A percentile compares a stretch with the other conserved stretches of the same genome.
These are phyloP conservation scores for Paramecium pentaurelia DNA, from an alignment of 73 alveolate genomes.

Conservation along the genomic window DNA sequence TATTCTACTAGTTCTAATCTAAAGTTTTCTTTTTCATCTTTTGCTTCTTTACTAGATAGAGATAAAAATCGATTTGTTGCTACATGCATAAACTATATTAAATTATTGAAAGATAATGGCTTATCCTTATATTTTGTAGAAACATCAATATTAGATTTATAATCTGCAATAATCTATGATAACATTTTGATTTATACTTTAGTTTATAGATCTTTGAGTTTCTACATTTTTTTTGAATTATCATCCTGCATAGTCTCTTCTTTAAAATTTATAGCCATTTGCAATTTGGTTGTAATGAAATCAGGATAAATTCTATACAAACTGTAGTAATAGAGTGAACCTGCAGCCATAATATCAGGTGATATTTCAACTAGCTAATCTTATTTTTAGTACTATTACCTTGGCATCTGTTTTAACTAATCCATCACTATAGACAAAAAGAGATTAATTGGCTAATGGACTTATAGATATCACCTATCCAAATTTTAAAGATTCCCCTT, in stretches of 20 bases:
- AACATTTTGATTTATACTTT: neutral
- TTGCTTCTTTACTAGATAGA: constrained; percentile 2
- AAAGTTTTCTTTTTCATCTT: constrained; percentile 30
- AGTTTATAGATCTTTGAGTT: neutral
- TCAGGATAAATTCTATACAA: constrained; percentile 17
- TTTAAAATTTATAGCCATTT: neutral
- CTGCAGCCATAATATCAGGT: constrained; percentile 19
- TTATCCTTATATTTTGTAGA: neutral
- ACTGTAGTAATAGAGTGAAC: constrained; percentile 9
- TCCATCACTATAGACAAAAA: constrained; percentile 30
- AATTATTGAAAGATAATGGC: constrained; percentile 15
- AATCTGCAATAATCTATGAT: neutral
- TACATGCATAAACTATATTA: constrained; percentile 11
- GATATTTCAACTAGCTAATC: neutral
- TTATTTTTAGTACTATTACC: neutral
- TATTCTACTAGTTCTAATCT: constrained; percentile 8
- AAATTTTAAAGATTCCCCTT: neutral
- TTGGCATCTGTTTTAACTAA: constrained; percentile 16
- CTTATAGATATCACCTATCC: constrained; percentile 28
- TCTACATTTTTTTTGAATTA: neutral
- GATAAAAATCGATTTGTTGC: constrained; percentile 23
- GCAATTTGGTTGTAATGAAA: neutral
- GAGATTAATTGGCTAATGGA: neutral
- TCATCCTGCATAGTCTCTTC: neutral
- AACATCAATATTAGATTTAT: neutral